Percentiles rank a stretch among this genome's conserved stretches.
Conservation (phyloP, 2,329 filamentous ascomycete species). For the Cercospora berteroae region DNA sequence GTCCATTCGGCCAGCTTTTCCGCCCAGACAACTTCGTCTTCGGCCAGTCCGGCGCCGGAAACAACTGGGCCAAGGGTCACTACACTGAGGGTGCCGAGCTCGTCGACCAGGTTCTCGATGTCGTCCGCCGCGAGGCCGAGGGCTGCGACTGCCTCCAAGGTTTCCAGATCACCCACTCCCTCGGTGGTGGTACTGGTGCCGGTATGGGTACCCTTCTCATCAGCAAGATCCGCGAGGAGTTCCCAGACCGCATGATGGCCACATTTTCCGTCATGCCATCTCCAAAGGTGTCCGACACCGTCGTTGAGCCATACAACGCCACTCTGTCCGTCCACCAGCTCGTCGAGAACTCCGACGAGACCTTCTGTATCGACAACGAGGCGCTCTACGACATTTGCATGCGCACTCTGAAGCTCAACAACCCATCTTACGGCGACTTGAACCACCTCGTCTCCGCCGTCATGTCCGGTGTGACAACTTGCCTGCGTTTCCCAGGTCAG, state of each 20-base stretch:
- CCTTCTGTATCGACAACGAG: conserved; percentile 99
- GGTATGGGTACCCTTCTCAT: conserved; percentile 99
- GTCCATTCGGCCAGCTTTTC: conserved; percentile 98
- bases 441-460: conserved; percentile 99
- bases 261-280: conserved; percentile 99
- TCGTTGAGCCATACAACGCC: conserved; percentile 99
- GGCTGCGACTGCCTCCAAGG: conserved; percentile 99
- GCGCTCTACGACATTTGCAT: conserved; percentile 99
- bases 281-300: conserved; percentile 98
- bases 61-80: conserved; percentile 99
- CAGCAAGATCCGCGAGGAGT: conserved; percentile 99
- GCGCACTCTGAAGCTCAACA: conserved; percentile 97
- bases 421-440: conserved; percentile 97
- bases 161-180: conserved; percentile 99
- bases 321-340: conserved; percentile 98
- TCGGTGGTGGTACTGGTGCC: conserved; percentile 99
- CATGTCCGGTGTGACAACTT: conserved; percentile 99
- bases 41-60: conserved; percentile 98
- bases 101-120: conserved; percentile 96
- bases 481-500: conserved; percentile 98
- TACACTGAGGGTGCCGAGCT: conserved; percentile 99
- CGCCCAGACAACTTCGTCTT: conserved; percentile 99
- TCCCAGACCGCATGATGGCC: conserved; percentile 99
- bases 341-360: conserved; percentile 99
- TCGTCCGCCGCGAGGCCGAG: conserved; percentile 97